Percentiles rank a stretch among this genome's conserved stretches.
Evolutionary conservation across 108 stramenopile genomes (phyloP).

Genomic region (Craspedostauros australis): DNA sequence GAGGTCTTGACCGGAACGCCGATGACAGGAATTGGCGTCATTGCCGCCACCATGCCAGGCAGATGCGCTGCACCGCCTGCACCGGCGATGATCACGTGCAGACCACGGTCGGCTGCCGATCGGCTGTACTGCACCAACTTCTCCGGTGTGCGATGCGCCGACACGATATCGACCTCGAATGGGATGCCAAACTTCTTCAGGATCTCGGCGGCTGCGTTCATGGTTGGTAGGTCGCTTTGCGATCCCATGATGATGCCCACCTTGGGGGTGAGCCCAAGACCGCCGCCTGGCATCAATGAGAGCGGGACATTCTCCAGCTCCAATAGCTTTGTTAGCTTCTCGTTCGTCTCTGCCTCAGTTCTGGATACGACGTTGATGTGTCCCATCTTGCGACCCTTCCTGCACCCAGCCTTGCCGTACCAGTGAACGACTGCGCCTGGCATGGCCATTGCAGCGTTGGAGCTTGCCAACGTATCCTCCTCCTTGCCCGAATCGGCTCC

Average conservation of each 20-base stretch:
- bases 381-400: slow-evolving; percentile 95
- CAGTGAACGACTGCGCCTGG: slow-evolving; percentile 89
- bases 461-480: slow-evolving; percentile 67
- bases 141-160: slow-evolving; percentile 96
- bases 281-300: slow-evolving; percentile 49
- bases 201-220: slow-evolving; percentile 89
- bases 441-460: slow-evolving; percentile 80
- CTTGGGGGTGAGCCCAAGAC: slow-evolving; percentile 47
- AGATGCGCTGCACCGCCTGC: slow-evolving; percentile 99
- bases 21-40: slow-evolving; percentile 96
- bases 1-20: slow-evolving; percentile 98
- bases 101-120: slow-evolving; percentile 78
- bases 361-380: slow-evolving; percentile 92
- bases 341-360: slow-evolving; percentile 71
- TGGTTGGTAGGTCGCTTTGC: slow-evolving; percentile 95
- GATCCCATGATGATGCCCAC: slow-evolving; percentile 98
- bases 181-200: slow-evolving; percentile 84
- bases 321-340: slow-evolving; percentile 39
- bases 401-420: slow-evolving; percentile 91
- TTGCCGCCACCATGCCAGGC: slow-evolving; percentile 97
- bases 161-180: slow-evolving; percentile 96
- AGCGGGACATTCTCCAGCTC: slow-evolving; percentile 58
- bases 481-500: slow-evolving; percentile 67
- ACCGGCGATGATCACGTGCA: slow-evolving; percentile 94
- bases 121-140: slow-evolving; percentile 88